phyloP scores from a whole-genome alignment of 306 rosid genomes.

The Fragaria nilgerrensis region DNA sequence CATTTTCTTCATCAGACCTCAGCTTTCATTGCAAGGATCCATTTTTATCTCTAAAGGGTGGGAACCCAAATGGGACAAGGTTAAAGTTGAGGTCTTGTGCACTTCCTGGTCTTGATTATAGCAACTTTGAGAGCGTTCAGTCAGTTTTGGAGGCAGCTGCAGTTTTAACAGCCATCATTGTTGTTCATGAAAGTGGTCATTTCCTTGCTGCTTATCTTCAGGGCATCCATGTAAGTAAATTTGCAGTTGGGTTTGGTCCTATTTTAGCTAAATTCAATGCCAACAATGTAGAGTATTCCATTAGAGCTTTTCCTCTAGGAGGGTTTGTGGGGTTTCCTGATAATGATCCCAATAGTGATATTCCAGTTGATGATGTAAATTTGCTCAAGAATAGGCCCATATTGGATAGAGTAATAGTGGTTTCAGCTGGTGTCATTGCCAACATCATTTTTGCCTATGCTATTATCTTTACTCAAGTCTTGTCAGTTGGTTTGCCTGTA shows the following conservation, averaged over 20 bases:
- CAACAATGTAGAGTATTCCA: constrained; percentile 85
- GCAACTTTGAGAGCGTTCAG: constrained; percentile 79
- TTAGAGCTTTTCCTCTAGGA: constrained; percentile 96
- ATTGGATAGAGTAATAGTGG: constrained; percentile 79
- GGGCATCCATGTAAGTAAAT: constrained; percentile 96
- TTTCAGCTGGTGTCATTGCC: constrained; percentile 97
- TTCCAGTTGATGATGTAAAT: constrained; percentile 79
- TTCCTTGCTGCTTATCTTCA: constrained; percentile 94
- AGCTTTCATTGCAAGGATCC: constrained; percentile 41
- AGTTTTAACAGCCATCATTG: constrained; percentile 81
- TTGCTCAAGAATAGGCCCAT: constrained; percentile 94
- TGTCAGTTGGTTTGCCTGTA: constrained; percentile 87
- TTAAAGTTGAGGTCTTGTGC: constrained; percentile 56
- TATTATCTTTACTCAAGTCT: constrained; percentile 82
- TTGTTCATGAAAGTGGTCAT: constrained; percentile 97
- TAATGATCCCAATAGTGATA: constrained; percentile 93
- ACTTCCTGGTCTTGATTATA: constrained; percentile 58
- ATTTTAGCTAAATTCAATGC: constrained; percentile 83
- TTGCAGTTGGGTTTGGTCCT: constrained; percentile 98
- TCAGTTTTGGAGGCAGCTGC: constrained; percentile 87
- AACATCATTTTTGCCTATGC: constrained; percentile 73
- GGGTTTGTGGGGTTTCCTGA: constrained; percentile 99
- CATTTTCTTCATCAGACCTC: constrained; percentile 41
- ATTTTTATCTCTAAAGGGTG: constrained; percentile 28
- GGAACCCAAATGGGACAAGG: constrained; percentile 40